phyloP scores from a whole-genome alignment of 345 rosid species.

The Nasturtium officinale region DNA sequence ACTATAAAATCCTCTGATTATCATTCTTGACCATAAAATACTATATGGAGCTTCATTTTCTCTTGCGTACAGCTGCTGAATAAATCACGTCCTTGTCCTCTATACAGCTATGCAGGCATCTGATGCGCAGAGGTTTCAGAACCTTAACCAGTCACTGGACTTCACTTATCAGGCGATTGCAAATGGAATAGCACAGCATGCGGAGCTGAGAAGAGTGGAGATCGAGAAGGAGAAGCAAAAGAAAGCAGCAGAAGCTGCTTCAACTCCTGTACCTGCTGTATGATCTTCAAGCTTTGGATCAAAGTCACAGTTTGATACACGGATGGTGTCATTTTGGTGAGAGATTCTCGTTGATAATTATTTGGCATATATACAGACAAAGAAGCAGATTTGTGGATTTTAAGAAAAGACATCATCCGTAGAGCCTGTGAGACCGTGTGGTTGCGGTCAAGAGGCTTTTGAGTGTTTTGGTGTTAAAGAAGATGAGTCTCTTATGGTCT shows the following conservation, averaged over 20 bases:
- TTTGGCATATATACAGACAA: conserved; percentile 27
- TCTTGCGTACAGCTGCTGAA: neutral
- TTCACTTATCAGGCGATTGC: conserved; percentile 87
- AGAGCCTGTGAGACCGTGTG: conserved; percentile 27
- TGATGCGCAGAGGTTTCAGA: conserved; percentile 81
- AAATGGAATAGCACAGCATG: conserved; percentile 87
- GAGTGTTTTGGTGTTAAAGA: conserved; percentile 7
- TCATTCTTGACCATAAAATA: neutral
- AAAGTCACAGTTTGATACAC: conserved; percentile 14
- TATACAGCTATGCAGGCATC: conserved; percentile 71
- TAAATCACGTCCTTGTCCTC: neutral
- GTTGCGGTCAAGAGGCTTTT: conserved; percentile 26
- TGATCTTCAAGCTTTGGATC: conserved; percentile 22
- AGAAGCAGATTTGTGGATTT: conserved; percentile 31
- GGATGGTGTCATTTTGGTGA: conserved; percentile 36
- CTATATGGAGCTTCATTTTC: neutral
- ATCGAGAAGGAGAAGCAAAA: conserved; percentile 88
- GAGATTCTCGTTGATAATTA: conserved; percentile 22
- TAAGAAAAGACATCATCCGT: neutral
- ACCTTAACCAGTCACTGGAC: conserved; percentile 79
- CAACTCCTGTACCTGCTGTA: conserved; percentile 10
- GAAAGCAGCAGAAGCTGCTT: conserved; percentile 55
- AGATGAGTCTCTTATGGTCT: conserved; percentile 28
- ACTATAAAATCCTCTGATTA: neutral
- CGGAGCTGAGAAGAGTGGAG: conserved; percentile 88